Evolutionary conservation across 2,329 filamentous ascomycete genomes (phyloP), one percentile per base, ranked within the genome.

Genomic region (Zasmidium cellare): DNA sequence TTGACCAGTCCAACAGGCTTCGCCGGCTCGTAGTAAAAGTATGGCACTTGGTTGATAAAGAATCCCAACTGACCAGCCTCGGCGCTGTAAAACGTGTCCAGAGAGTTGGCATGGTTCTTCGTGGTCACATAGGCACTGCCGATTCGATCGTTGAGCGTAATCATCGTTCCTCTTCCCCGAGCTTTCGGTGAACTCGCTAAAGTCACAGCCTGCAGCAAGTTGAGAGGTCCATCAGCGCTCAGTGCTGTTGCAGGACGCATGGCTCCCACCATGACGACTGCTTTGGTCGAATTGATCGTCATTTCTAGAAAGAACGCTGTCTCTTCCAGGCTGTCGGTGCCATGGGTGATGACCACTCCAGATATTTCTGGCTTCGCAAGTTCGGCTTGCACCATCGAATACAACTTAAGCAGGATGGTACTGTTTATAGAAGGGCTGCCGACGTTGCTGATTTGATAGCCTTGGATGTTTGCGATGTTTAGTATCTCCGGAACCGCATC

Each of bases 291-390:
- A 63, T 80, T 79, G 31, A 86, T 69, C 0, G 82, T 84, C 2
- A 83, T 72, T 61, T 87, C 82, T 9, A 87, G 73, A 74, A 86
- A 87, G 74, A 87, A 87, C 9, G 84, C 82, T 0, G 82, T 81
- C 70, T 87, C 85, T 65, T 87, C 85, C 1, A 88, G 75, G 0
- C 83, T 86, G 65, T 88, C 86, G 9, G 86, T 88, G 49, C 86
- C 85, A 65, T 88, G 85, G 0, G 85, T 87, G 53, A 88, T 74
- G 5, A 87, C 82, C 6, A 81, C 82, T 35, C 84, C 72, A 9
- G 70, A 65, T 41, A 78, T 70, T 1, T 74, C 72, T 0, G 69
- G 67, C 57, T 75, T 76, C 23, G 79, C 76, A 3, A 85, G 74
- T 55, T 82, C 80, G 12, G 66, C 64, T 55, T 82, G 80, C 53